Evolutionary conservation across 495 filamentous ascomycete species (phyloP).

Genomic region (Talaromyces adpressus): DNA sequence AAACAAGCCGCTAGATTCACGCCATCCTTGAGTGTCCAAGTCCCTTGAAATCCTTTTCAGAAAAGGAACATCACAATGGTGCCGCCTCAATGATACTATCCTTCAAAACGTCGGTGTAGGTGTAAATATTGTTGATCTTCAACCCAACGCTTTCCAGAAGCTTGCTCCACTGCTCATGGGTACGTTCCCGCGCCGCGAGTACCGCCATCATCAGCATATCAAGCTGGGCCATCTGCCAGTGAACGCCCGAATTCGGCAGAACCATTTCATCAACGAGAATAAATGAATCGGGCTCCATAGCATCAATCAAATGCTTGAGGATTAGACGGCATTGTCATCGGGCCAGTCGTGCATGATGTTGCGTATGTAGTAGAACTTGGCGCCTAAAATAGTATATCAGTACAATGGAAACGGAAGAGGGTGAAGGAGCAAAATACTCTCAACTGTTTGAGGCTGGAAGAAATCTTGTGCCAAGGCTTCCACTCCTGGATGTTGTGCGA

Average conservation of each 20-base stretch:
- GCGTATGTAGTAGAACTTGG: conserved; percentile 8
- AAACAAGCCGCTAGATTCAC: no score
- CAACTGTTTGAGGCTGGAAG: conserved; percentile 24
- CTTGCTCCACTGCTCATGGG: conserved; percentile 29
- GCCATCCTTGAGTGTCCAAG: not conserved
- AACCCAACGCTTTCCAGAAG: conserved; percentile 34
- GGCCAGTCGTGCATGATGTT: conserved; percentile 8
- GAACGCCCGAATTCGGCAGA: conserved; percentile 21
- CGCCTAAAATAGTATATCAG: not conserved
- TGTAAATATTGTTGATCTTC: conserved; percentile 30
- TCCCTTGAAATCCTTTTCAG: no score
- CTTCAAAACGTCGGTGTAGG: not conserved
- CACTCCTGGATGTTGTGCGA: conserved; percentile 7
- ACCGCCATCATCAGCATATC: conserved; percentile 27
- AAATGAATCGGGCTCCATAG: conserved; percentile 28
- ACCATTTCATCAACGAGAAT: conserved; percentile 37
- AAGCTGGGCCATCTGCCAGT: conserved; percentile 22
- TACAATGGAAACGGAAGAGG: conserved; percentile 14
- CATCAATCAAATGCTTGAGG: not conserved
- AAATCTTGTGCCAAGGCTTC: conserved; percentile 21
- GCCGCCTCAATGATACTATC: conserved; percentile 2
- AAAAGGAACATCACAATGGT: not conserved
- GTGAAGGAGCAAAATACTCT: conserved; percentile 16
- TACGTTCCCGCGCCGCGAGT: conserved; percentile 28
- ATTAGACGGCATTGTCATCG: not conserved